Conservation (phyloP, 192 early-diverging fungal species). For the Hyaloraphidium curvatum region DNA sequence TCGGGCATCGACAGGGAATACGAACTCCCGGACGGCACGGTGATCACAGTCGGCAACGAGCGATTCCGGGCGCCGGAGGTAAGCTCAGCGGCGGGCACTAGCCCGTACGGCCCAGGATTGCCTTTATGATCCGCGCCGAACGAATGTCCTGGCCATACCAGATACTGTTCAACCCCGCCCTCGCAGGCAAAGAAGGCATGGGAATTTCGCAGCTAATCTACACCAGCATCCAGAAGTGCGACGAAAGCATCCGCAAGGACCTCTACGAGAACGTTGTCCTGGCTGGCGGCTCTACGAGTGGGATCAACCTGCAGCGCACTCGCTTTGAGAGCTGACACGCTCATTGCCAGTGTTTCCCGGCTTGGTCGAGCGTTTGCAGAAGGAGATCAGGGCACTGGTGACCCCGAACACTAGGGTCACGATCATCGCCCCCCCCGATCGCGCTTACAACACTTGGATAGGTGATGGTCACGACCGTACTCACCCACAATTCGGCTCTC, state of each 20-base stretch:
- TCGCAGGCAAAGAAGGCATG: constrained; percentile 3
- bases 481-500: too few relatives aligned
- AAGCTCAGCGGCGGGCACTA: not conserved
- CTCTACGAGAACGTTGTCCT: constrained; percentile 11
- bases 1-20: not conserved
- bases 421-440: too few relatives aligned
- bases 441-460: too few relatives aligned
- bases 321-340: too few relatives aligned
- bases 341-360: too few relatives aligned
- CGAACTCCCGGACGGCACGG: constrained; percentile 9
- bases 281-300: too few relatives aligned
- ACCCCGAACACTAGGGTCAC: too few relatives aligned
- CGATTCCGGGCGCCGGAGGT: constrained; percentile 11
- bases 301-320: too few relatives aligned
- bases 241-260: constrained; percentile 12
- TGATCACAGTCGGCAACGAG: constrained; percentile 10
- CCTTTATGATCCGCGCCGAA: not conserved
- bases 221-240: constrained; percentile 11
- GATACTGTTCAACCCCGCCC: constrained; percentile 5
- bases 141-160: not conserved
- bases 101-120: not conserved
- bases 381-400: too few relatives aligned
- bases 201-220: constrained; percentile 7
- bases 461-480: too few relatives aligned
- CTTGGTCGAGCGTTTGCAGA: too few relatives aligned